Evolutionary conservation across 352 stramenopile genomes (phyloP).

Genomic region (Phytophthora brassicae): DNA sequence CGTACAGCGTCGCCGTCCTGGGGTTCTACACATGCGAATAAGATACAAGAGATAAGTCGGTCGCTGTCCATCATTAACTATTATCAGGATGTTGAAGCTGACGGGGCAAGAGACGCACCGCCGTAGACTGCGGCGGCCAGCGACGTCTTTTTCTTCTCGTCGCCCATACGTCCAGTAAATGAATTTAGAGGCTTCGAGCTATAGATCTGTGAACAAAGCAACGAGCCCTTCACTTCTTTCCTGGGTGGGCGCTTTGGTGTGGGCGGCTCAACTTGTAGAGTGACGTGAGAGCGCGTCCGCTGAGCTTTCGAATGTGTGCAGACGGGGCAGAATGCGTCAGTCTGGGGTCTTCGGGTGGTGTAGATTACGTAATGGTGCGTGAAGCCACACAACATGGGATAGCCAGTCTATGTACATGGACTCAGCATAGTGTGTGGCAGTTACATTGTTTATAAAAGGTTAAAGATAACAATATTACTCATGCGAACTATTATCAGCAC

Average conservation of each 20-base stretch:
- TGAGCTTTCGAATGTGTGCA: conserved; percentile 27
- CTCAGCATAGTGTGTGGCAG: not conserved
- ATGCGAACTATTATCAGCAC: not conserved
- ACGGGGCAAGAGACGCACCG: conserved; percentile 16
- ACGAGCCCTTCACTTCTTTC: no score
- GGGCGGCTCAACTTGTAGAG: conserved; percentile 22
- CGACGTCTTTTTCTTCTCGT: conserved; percentile 29
- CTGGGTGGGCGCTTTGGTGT: not conserved
- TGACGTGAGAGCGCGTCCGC: conserved; percentile 37
- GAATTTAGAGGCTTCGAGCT: not conserved
- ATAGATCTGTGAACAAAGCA: no score
- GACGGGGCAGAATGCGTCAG: conserved; percentile 15
- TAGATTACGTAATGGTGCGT: not conserved
- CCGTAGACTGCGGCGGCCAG: conserved; percentile 19
- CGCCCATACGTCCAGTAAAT: conserved; percentile 24
- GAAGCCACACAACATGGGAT: not conserved
- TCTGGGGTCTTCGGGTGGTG: conserved; percentile 11
- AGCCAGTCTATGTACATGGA: not conserved
- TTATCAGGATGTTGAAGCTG: conserved; percentile 35
- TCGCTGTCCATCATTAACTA: conserved; percentile 15
- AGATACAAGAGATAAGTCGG: conserved; percentile 1
- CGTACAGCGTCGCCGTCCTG: conserved; percentile 27
- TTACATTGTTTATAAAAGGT: not conserved
- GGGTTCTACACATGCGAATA: conserved; percentile 5
- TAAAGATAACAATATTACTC: not conserved